Evolutionary conservation across 345 rosid genomes (phyloP).

Genomic region (Dovyalis caffra): DNA sequence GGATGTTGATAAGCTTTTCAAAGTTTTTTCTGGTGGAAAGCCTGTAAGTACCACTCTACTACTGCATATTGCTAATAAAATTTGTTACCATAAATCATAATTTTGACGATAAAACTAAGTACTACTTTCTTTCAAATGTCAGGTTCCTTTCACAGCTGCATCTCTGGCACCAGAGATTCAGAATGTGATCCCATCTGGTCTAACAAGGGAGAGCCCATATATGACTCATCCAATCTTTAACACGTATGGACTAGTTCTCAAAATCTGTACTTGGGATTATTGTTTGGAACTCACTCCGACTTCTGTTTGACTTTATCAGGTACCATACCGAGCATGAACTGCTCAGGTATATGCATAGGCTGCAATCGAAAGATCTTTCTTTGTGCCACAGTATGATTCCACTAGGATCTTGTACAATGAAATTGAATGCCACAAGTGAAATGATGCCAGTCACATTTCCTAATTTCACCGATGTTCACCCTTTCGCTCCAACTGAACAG

Average conservation of each 20-base stretch:
- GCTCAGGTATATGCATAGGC: constrained; percentile 75
- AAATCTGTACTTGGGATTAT: constrained; percentile 14
- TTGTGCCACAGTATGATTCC: constrained; percentile 99
- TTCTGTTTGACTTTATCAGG: constrained; percentile 38
- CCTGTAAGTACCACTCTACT: constrained; percentile 49
- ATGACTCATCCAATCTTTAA: constrained; percentile 83
- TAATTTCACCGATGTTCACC: constrained; percentile 81
- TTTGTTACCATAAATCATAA: constrained; percentile 9
- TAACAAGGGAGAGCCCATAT: constrained; percentile 71
- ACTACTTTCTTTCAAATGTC: constrained; percentile 19
- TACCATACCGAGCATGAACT: constrained; percentile 94
- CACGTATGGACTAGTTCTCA: constrained; percentile 45
- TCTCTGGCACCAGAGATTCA: constrained; percentile 87
- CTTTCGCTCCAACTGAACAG: constrained; percentile 82
- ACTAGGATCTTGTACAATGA: constrained; percentile 98
- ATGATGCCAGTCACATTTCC: constrained; percentile 99
- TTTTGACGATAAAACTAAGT: constrained; percentile 1
- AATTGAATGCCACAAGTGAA: constrained; percentile 93
- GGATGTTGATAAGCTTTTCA: constrained; percentile 82
- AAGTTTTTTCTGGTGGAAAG: constrained; percentile 75
- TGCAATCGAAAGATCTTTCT: constrained; percentile 90
- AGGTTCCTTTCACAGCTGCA: constrained; percentile 86
- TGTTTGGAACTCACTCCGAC: constrained; percentile 20
- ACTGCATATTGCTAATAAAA: background rate
- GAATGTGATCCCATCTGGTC: constrained; percentile 62